A percentile compares a stretch with the other conserved stretches of the same genome.
These are phyloP conservation scores for Kwoniella mangroviensis DNA, from an alignment of 768 basidiomycete species.

Conservation along the genomic window DNA sequence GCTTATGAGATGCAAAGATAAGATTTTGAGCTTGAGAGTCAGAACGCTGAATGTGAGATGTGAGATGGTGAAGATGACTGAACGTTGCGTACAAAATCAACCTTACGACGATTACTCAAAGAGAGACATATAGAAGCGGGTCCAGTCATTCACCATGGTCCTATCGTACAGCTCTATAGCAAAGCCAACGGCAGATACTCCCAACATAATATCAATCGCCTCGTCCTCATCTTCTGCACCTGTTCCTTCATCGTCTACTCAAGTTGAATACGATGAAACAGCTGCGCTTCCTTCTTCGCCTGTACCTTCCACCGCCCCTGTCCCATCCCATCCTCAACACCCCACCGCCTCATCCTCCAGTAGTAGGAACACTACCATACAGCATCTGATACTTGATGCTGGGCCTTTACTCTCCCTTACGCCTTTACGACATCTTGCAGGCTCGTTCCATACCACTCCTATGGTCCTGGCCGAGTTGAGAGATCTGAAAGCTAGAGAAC, in stretches of 20 bases:
- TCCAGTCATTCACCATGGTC: constrained; percentile 28
- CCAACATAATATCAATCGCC: constrained; percentile 27
- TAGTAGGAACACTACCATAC: constrained; percentile 30
- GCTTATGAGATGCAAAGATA: neutral
- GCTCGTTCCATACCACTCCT: constrained; percentile 83
- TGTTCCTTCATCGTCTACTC: neutral
- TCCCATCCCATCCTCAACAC: neutral
- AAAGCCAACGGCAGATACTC: constrained; percentile 21
- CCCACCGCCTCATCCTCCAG: constrained; percentile 1
- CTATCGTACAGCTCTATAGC: constrained; percentile 48
- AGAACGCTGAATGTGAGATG: neutral
- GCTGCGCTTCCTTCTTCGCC: neutral
- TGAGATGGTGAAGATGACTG: neutral
- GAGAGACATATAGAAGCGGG: neutral
- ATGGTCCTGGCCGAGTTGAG: constrained; percentile 88
- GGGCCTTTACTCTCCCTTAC: constrained; percentile 83
- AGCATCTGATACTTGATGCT: constrained; percentile 86
- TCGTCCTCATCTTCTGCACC: constrained; percentile 1
- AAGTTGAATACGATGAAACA: neutral
- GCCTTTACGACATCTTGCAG: constrained; percentile 85
- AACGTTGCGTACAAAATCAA: neutral
- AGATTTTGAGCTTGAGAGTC: neutral
- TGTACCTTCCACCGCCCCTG: neutral
- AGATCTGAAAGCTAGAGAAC: constrained; percentile 82
- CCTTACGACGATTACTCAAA: neutral